Evolutionary conservation across 371 early-diverging fungal genomes (phyloP).

Genomic region (Capniomyces stellatus): DNA sequence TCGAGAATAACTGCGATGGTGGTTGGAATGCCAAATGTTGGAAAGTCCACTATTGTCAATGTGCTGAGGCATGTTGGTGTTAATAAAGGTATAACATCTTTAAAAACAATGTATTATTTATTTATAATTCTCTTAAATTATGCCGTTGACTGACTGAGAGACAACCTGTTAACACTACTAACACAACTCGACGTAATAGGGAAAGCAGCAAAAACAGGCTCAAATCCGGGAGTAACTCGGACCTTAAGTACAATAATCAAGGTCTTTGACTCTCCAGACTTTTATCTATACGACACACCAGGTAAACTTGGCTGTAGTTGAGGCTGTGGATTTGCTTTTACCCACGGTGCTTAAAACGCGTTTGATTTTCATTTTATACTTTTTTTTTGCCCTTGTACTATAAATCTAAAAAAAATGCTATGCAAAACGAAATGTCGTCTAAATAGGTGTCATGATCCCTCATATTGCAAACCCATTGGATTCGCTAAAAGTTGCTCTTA

Average conservation of each 20-base stretch:
- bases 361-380: slow-evolving; percentile 11
- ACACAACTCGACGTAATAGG: slow-evolving; percentile 27
- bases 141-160: too few relatives aligned
- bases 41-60: slow-evolving; percentile 85
- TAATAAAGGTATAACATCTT: slow-evolving; percentile 15
- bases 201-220: slow-evolving; percentile 73
- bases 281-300: slow-evolving; percentile 84
- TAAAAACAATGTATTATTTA: background rate
- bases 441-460: slow-evolving; percentile 50
- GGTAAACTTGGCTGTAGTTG: slow-evolving; percentile 20
- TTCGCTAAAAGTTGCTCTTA: slow-evolving; percentile 62
- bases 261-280: slow-evolving; percentile 62
- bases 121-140: too few relatives aligned
- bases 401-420: background rate
- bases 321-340: slow-evolving; percentile 1
- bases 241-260: slow-evolving; percentile 65
- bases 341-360: background rate
- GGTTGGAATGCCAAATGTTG: slow-evolving; percentile 93
- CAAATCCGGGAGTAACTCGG: slow-evolving; percentile 76
- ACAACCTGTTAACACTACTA: too few relatives aligned
- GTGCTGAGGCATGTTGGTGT: slow-evolving; percentile 54
- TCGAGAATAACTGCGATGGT: slow-evolving; percentile 32
- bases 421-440: background rate
- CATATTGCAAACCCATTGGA: slow-evolving; percentile 54
- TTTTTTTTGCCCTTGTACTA: background rate